Conservation (phyloP, 2,329 filamentous ascomycete genomes). For the Lachnellula willkommii region DNA sequence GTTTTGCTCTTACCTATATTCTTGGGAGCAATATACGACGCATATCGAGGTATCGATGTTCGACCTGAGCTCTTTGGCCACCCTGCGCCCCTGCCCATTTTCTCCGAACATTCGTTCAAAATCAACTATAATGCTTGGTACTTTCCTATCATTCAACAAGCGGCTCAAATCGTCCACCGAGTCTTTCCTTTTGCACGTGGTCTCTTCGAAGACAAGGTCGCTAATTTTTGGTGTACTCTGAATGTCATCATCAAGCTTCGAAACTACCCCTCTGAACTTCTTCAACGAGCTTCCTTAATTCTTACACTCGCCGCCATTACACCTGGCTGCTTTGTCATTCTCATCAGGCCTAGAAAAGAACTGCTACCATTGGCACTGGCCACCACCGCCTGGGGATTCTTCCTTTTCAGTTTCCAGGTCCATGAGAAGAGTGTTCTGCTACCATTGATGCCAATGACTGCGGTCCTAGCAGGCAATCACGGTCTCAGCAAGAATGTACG, state of each 20-base stretch:
- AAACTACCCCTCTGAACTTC: constrained; percentile 61
- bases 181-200: constrained; percentile 95
- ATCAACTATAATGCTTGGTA: constrained; percentile 62
- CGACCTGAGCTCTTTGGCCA: constrained; percentile 52
- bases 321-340: constrained; percentile 73
- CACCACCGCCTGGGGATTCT: constrained; percentile 90
- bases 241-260: constrained; percentile 87
- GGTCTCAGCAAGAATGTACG: constrained; percentile 72
- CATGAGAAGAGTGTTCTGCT: constrained; percentile 96
- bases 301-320: constrained; percentile 72
- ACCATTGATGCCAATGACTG: constrained; percentile 87
- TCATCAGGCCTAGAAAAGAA: constrained; percentile 70
- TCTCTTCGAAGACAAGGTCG: constrained; percentile 96
- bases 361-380: constrained; percentile 76
- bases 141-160: constrained; percentile 70
- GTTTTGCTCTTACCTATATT: constrained; percentile 72
- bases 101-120: constrained; percentile 50
- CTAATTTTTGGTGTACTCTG: constrained; percentile 93
- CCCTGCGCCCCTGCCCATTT: constrained; percentile 58
- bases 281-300: constrained; percentile 71
- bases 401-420: constrained; percentile 95
- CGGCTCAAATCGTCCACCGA: constrained; percentile 81
- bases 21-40: constrained; percentile 64
- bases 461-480: constrained; percentile 72
- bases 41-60: constrained; percentile 56